Evolutionary conservation across 176 grass and related monocot genomes (phyloP), one percentile per base, ranked within the genome.

Genomic region (Oryza glumipatula): DNA sequence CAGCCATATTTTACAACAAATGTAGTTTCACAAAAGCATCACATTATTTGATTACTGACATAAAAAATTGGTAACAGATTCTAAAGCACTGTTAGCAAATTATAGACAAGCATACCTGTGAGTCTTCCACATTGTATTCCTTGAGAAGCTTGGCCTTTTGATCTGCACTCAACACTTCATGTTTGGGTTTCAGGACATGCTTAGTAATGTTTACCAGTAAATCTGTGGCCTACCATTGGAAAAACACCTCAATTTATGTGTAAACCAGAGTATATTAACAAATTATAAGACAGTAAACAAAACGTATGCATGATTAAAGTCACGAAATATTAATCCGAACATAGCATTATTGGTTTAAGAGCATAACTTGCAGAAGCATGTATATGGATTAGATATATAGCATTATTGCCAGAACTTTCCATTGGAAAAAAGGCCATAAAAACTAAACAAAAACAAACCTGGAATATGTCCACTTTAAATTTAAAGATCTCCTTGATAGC

Each of bases 131-230:
- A 38, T 84, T 92, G 58, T 90, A 94, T 51, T 86, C 54, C 32
- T 86, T 88, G 58, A 95, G 73, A 56, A 98, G 78, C 26, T 91
- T 88, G 60, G 45, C n/a, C 69, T 95, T 98, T 85, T 95, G 89
- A 64, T 95, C 86, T 77, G 60, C 76, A 78, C 76, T 86, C 47
- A 98, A 72, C 41, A 95, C 75, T 48, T 87, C 76, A 92, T 98
- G 96, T 47, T 85, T 89, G 77, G 93, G 96, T 70, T 86, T 92
- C 77, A 98, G 88, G 41, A 86, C 86, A 92, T 98, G 96, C 83
- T 90, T 95, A 66, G 88, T 94, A 76, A 91, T 91, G 67, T 98
- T 98, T 38, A 95, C 91, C 61, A 94, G 89, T 91, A 98, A 76
- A n/a, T 98, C 93, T 11, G 83, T 95, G 44, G 95, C 88, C 96